Base-by-base conservation (phyloP, 2,329 filamentous ascomycete species). In the Fusarium austroafricanum region DNA sequence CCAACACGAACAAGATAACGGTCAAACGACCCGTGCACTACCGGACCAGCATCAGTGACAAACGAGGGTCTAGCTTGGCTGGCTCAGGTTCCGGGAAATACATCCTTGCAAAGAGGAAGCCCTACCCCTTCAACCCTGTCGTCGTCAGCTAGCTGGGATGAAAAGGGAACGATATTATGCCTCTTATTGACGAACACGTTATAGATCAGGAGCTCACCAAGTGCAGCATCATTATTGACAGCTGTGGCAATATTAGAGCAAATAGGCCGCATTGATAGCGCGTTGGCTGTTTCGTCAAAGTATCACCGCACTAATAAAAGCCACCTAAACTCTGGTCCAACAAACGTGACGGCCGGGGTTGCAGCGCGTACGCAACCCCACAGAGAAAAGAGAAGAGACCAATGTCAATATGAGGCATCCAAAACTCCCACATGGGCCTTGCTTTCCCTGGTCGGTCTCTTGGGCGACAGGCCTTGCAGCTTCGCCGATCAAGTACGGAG, bases 1-100 rank as follows among this genome's bases (percentile, higher is more conserved):
- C 21, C 46, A 56, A 54, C 54, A 54, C 47, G 38, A 57, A n/a
- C 31, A 23, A 11, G 37, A 40, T 55, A 44, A 52, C 45, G 50
- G 38, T 26, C 18, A 53, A 20, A 15, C 31, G 31, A 17, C 31
- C 50, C 49, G 17, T 55, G 39, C 49, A 38, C 39, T 44, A 39
- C 35, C 35, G 28, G 23, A 26, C 26, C 26, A 51, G 47, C 47
- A 21, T 42, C 47, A 40, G 35, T 51, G 47, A 52, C 49, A 52
- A n/a, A n/a, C 28, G 21, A 44, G 26, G 28, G 11, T 8, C 11
- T 29, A 10, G 42, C 38, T 38, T 29, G 28, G 28, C 28, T 10
- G 29, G 29, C 29, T 49, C n/a, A n/a, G 28, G 39, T 26, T 55
- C 33, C 50, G 26, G 28, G 28, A 55, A 42, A 33, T 29, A 17